A percentile compares a stretch with the other conserved stretches of the same genome.
These are phyloP conservation scores for Proliferodiscus dingleyae DNA, from an alignment of 2,329 filamentous ascomycete species.

Conservation along the genomic window DNA sequence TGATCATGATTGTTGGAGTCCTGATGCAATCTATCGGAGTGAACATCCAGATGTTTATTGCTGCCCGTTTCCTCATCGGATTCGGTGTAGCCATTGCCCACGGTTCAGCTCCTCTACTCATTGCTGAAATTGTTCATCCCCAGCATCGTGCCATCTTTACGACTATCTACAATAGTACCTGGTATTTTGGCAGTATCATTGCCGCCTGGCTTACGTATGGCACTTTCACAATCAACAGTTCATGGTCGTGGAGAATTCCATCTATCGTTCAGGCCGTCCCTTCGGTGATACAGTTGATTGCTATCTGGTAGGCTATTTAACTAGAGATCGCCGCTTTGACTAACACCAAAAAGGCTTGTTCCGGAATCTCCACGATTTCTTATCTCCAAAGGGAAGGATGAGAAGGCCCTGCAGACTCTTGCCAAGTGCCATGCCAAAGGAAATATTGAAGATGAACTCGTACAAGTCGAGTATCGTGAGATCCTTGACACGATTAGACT, in stretches of 20 bases:
- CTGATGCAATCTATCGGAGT: slow-evolving; percentile 36
- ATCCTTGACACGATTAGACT: slow-evolving; percentile 40
- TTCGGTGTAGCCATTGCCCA: slow-evolving; percentile 32
- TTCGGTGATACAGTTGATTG: slow-evolving; percentile 24
- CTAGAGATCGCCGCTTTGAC: background rate
- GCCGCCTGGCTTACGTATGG: slow-evolving; percentile 44
- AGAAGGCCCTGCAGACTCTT: slow-evolving; percentile 45
- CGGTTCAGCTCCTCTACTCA: slow-evolving; percentile 31
- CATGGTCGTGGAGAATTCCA: slow-evolving; percentile 33
- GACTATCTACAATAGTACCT: slow-evolving; percentile 42
- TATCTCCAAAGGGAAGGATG: slow-evolving; percentile 41
- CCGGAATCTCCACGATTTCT: slow-evolving; percentile 38
- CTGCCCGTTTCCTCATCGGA: slow-evolving; percentile 35
- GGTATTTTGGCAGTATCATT: slow-evolving; percentile 41
- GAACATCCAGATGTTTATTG: slow-evolving; percentile 41
- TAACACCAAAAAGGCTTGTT: slow-evolving; percentile 24
- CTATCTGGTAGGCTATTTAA: slow-evolving; percentile 26
- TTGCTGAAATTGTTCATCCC: slow-evolving; percentile 44
- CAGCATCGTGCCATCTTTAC: slow-evolving; percentile 45
- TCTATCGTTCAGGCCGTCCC: slow-evolving; percentile 30
- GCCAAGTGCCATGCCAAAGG: slow-evolving; percentile 41
- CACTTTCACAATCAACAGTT: slow-evolving; percentile 33
- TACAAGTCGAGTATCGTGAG: slow-evolving; percentile 38
- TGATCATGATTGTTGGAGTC: slow-evolving; percentile 42
- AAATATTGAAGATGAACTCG: slow-evolving; percentile 35